phyloP scores from a whole-genome alignment of 1,139 yeast species.

The Geotrichum reessii region DNA sequence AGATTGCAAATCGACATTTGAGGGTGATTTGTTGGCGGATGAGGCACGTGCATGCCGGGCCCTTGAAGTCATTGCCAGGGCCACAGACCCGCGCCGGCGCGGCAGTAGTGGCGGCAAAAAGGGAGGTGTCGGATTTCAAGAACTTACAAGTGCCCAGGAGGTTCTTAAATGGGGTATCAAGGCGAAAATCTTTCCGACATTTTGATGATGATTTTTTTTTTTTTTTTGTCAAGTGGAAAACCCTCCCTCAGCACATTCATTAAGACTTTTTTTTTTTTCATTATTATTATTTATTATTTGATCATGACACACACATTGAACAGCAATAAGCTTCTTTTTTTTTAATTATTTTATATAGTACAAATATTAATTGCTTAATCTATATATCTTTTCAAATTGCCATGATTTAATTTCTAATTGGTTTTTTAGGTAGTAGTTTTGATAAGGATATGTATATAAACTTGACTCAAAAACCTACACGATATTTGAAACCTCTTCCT shows the following conservation, averaged over 20 bases:
- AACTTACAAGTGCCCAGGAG: conserved; percentile 27
- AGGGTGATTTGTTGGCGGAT: conserved; percentile 17
- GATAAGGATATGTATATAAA: no score
- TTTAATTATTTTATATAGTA: no score
- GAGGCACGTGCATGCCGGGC: conserved; percentile 29
- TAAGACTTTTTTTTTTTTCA: background rate
- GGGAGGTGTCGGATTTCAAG: conserved; percentile 9
- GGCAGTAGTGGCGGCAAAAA: background rate
- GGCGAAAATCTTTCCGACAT: conserved; percentile 23
- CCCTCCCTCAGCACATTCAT: background rate
- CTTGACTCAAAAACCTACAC: no score
- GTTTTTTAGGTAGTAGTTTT: no score
- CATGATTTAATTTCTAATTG: no score
- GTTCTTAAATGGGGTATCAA: conserved; percentile 31
- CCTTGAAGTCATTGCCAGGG: conserved; percentile 31
- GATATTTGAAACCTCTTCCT: no score
- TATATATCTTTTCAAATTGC: no score
- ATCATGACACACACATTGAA: background rate
- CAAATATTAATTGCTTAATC: no score
- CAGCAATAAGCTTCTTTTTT: background rate
- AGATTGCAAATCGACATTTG: conserved; percentile 6
- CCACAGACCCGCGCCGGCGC: conserved; percentile 35
- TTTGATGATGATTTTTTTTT: background rate
- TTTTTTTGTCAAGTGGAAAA: no score
- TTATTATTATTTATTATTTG: background rate